A percentile compares a stretch with the other conserved stretches of the same genome.
These are phyloP conservation scores for Lichtheimia corymbifera DNA, from an alignment of 371 early-diverging fungal species.

Conservation along the genomic window DNA sequence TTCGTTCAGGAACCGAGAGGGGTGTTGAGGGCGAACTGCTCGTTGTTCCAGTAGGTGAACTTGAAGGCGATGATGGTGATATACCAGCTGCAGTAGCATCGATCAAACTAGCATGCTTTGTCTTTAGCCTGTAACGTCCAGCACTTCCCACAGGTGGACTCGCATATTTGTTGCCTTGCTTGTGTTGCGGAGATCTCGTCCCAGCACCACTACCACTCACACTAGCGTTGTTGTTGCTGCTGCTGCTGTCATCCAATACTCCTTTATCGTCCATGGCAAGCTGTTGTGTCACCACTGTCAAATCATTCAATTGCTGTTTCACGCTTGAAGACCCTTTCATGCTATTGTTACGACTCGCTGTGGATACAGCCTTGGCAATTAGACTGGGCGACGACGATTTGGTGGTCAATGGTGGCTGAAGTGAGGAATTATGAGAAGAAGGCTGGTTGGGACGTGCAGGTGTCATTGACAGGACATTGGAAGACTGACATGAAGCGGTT, in stretches of 20 bases:
- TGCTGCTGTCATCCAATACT: no score
- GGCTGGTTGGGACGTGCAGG: slow-evolving; percentile 1
- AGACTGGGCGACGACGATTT: slow-evolving; percentile 10
- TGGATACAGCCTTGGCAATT: no score
- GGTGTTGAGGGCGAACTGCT: not conserved
- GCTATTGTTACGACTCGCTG: no score
- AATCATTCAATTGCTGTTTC: no score
- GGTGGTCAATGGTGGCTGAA: not conserved
- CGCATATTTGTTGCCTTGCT: slow-evolving; percentile 25
- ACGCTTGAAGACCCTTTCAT: no score
- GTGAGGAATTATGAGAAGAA: slow-evolving; percentile 1
- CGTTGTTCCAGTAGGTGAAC: not conserved
- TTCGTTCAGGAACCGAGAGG: not conserved
- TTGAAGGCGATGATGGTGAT: slow-evolving; percentile 1
- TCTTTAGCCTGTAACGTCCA: slow-evolving; percentile 4
- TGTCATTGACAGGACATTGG: slow-evolving; percentile 9
- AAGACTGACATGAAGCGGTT: slow-evolving; percentile 7
- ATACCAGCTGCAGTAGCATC: slow-evolving; percentile 18
- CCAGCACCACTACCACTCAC: no score
- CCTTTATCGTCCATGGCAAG: no score
- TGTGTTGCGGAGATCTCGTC: slow-evolving; percentile 8
- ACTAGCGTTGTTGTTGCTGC: no score
- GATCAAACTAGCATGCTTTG: slow-evolving; percentile 40
- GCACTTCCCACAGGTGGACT: slow-evolving; percentile 18
- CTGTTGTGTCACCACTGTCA: no score